Evolutionary conservation across 106 monocot genomes (phyloP), one percentile per base, ranked within the genome.

Genomic region (Allium cepa): DNA sequence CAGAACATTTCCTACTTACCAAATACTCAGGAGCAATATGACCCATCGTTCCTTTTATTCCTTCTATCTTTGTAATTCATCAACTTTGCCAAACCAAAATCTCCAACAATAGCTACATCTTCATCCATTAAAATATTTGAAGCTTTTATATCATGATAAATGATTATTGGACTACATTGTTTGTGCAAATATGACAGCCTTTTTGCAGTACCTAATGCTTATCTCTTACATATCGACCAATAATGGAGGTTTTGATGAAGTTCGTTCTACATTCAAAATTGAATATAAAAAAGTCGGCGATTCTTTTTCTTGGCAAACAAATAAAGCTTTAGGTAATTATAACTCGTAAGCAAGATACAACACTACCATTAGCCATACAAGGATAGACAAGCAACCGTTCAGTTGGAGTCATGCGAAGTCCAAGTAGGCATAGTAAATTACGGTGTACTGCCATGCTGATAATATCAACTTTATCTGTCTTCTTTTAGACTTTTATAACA

Each of bases 121-220:
- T 53, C 53, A 53, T 53, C 53, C 53, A 53, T 2, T 53, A 53
- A 53, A 4, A 53, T 53, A 53, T 53, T 53, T 53, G 53, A 1
- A 53, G 53, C 53, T 15, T 53, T 53, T 11, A 53, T 15, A 53
- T 53, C 53, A 3, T 4, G 53, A 4, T 53, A 4, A 53, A 53
- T 53, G 1, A 53, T 53, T 53, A 2, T 53, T 53, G 53, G 53
- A 53, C 5, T 4, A 6, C 53, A 53, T 11, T 53, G 53, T 10
- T 92, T 87, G 26, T 92, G 92, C 69, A 92, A 73, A 27, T 92
- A 92, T 22, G 88, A 88, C 16, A 92, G 71, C 4, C 92, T 87
- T 36, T 87, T 80, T 14, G 92, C 88, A 61, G 92, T 73, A 48
- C 92, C 92, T 66, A 92, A 52, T 57, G 92, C 88, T 28, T 88